Conservation (phyloP, 1,139 yeast species). For the Diutina scorzettiae region DNA sequence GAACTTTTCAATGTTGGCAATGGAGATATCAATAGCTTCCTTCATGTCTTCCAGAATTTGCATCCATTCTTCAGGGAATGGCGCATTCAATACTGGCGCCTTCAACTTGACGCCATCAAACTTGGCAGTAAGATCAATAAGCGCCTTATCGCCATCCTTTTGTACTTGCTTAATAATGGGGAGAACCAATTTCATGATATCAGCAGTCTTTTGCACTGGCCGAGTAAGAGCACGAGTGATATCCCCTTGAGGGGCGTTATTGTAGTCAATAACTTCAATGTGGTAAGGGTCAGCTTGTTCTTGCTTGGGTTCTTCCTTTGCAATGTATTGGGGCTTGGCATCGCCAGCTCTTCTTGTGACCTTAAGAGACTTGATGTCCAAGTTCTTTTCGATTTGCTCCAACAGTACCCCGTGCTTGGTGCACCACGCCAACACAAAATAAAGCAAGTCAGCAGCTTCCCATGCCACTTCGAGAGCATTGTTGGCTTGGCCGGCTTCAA, state of each 20-base stretch:
- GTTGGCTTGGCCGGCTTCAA: conserved; percentile 58
- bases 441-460: conserved; percentile 94
- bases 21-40: conserved; percentile 79
- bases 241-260: conserved; percentile 26
- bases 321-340: conserved; percentile 68
- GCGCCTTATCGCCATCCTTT: conserved; percentile 71
- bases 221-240: conserved; percentile 58
- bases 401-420: conserved; percentile 71
- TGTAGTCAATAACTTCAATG: conserved; percentile 49
- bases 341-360: conserved; percentile 93
- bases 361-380: conserved; percentile 73
- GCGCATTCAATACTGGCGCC: conserved; percentile 73
- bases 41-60: conserved; percentile 65
- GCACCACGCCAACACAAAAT: conserved; percentile 83
- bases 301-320: conserved; percentile 8
- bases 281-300: conserved; percentile 26
- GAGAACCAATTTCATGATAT: conserved; percentile 81
- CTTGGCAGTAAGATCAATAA: conserved; percentile 76
- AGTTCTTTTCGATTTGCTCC: conserved; percentile 70
- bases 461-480: conserved; percentile 61
- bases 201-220: conserved; percentile 85
- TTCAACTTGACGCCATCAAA: conserved; percentile 73
- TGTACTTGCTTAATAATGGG: conserved; percentile 81
- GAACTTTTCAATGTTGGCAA: conserved; percentile 80
- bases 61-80: conserved; percentile 73